phyloP scores from a whole-genome alignment of 164 flowering plant species.

The Kingdonia uniflora region DNA sequence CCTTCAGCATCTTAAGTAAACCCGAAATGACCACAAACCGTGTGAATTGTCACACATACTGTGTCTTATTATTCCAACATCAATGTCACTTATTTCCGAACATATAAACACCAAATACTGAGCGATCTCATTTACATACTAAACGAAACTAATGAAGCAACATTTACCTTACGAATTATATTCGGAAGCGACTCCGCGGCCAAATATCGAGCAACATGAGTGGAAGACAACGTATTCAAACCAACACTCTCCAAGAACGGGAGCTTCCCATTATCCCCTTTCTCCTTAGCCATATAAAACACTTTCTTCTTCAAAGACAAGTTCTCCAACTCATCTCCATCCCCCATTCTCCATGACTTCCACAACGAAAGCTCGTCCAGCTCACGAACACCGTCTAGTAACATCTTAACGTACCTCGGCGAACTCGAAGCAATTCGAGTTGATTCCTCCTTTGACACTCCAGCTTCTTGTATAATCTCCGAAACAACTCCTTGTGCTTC shows the following conservation, averaged over 20 bases:
- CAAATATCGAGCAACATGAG: conserved; percentile 49
- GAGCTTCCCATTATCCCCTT: conserved; percentile 65
- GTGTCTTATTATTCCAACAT: no score
- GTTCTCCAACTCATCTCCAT: conserved; percentile 6
- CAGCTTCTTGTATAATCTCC: conserved; percentile 31
- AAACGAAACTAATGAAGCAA: no score
- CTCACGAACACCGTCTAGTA: conserved; percentile 54
- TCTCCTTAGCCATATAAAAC: conserved; percentile 48
- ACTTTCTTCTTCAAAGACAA: conserved; percentile 43
- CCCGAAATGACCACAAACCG: no score
- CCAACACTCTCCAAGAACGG: conserved; percentile 85
- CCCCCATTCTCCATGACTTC: conserved; percentile 26
- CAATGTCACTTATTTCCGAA: no score
- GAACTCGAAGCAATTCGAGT: conserved; percentile 30
- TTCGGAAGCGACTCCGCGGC: conserved; percentile 37
- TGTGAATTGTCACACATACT: no score
- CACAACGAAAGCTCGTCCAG: conserved; percentile 56
- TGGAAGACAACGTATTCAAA: conserved; percentile 42
- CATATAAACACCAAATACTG: no score
- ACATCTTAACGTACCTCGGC: conserved; percentile 50
- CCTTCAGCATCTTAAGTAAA: no score
- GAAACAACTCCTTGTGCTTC: conserved; percentile 38
- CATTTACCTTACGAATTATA: conserved; percentile 49
- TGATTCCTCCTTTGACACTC: conserved; percentile 37
- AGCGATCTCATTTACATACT: no score